Evolutionary conservation across 805 yeast genomes (phyloP), one percentile per base, ranked within the genome.

Genomic region (Metschnikowia continentalis): DNA sequence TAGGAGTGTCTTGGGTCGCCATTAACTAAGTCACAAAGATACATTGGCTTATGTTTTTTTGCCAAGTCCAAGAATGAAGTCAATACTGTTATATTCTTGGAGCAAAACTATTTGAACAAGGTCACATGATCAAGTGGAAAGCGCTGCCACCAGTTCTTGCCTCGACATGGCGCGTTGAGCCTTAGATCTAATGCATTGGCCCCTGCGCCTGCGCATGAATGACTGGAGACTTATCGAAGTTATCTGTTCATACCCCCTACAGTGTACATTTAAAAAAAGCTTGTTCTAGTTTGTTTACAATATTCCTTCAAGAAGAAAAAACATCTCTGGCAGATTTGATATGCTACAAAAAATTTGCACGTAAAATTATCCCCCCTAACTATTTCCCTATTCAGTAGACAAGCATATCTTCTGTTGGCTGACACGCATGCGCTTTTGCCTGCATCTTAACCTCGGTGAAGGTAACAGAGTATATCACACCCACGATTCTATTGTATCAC

Each of bases 401-500:
- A 26, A 14, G 42, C 13, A 22, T 5, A 8, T 19, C n/a, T 30
- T 32, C 35, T 44, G 40, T 15, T 6, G 47, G 14, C 40, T 11
- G 35, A 6, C 37, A 35, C 40, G 40, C 33, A 35, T 23, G 41
- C 33, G 47, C 40, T 46, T n/a, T 35, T 22, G 39, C 45, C 49
- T 47, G 49, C 45, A 47, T 15, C 14, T 22, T 17, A 33, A 7
- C 11, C 48, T 46, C 48, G 42, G 37, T 36, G 47, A 44, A 35
- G 33, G 23, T 41, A 36, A 35, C 47, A 36, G 32, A 39, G 19
- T 39, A 23, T 13, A 10, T 22, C 7, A 26, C 35, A 44, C 20
- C 40, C 17, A 11, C 33, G n/a, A 36, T 14, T 26, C 33, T 22
- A 15, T 15, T 15, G n/a, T 17, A 44, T 22, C 22, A 13, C 39